These are phyloP conservation scores for Xylaria flabelliformis DNA, from an alignment of 495 filamentous ascomycete species.

Conservation along the genomic window DNA sequence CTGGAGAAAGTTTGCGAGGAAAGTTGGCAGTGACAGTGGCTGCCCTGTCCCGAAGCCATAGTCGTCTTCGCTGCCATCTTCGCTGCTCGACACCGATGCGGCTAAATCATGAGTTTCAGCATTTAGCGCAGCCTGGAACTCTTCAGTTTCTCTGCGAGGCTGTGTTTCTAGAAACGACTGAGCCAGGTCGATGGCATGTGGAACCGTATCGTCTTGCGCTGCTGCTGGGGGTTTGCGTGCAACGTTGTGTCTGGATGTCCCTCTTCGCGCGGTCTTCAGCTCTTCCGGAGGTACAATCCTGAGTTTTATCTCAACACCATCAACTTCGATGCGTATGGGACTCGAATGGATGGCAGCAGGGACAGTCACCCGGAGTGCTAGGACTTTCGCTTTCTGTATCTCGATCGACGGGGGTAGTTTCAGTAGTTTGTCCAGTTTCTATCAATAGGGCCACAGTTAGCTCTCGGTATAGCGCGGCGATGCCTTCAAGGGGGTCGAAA, in stretches of 20 bases:
- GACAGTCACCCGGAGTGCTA: constrained; percentile 74
- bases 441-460: constrained; percentile 32
- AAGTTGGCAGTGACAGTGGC: constrained; percentile 74
- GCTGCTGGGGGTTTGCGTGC: constrained; percentile 28
- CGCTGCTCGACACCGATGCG: constrained; percentile 58
- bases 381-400: constrained; percentile 71
- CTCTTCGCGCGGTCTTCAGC: constrained; percentile 26
- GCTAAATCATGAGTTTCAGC: constrained; percentile 70
- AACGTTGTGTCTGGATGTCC: constrained; percentile 40
- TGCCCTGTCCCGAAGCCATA: constrained; percentile 74
- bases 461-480: constrained; percentile 12
- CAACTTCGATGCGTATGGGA: constrained; percentile 76
- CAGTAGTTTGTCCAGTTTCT: constrained; percentile 78
- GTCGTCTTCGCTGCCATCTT: constrained; percentile 71
- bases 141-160: constrained; percentile 71
- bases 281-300: constrained; percentile 47
- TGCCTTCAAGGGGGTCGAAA: neutral
- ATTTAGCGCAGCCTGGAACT: constrained; percentile 77
- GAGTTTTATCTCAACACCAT: constrained; percentile 76
- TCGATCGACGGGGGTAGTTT: constrained; percentile 72
- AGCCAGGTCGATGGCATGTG: constrained; percentile 82
- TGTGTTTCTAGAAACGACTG: constrained; percentile 87
- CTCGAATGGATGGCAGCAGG: constrained; percentile 82
- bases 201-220: constrained; percentile 56
- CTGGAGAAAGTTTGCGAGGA: constrained; percentile 82